Conservation (phyloP, 345 rosid genomes). For the Microthlaspi erraticum region DNA sequence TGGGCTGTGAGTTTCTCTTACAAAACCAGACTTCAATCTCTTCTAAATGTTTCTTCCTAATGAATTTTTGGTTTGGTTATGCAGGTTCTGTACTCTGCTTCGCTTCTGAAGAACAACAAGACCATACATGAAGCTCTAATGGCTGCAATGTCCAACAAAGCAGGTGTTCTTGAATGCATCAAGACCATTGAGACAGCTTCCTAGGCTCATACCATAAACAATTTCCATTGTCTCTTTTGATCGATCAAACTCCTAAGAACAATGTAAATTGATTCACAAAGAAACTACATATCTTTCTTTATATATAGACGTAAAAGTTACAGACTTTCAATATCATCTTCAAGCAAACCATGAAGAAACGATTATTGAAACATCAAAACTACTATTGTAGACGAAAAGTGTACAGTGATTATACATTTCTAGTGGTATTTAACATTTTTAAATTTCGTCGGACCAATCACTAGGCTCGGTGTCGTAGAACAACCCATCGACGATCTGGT, state of each 20-base stretch:
- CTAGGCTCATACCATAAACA: conserved; percentile 37
- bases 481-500: conserved; percentile 88
- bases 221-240: background rate
- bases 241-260: background rate
- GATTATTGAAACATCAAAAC: conserved; percentile 7
- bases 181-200: conserved; percentile 73
- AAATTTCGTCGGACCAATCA: conserved; percentile 78
- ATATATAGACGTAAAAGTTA: conserved; percentile 26
- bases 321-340: conserved; percentile 38
- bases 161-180: conserved; percentile 79
- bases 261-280: background rate
- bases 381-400: conserved; percentile 15
- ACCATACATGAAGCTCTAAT: conserved; percentile 71
- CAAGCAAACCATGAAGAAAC: conserved; percentile 34
- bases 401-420: conserved; percentile 16
- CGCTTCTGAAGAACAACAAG: conserved; percentile 82
- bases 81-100: conserved; percentile 83
- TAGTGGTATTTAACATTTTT: conserved; percentile 11
- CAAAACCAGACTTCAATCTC: background rate
- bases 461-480: conserved; percentile 67
- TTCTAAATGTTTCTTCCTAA: background rate
- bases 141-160: conserved; percentile 78
- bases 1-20: conserved; percentile 79
- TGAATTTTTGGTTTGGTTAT: background rate
- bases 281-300: background rate